Evolutionary conservation across 2,329 filamentous ascomycete species (phyloP), one percentile per base, ranked within the genome.

Genomic region (Verticillium dahliae): DNA sequence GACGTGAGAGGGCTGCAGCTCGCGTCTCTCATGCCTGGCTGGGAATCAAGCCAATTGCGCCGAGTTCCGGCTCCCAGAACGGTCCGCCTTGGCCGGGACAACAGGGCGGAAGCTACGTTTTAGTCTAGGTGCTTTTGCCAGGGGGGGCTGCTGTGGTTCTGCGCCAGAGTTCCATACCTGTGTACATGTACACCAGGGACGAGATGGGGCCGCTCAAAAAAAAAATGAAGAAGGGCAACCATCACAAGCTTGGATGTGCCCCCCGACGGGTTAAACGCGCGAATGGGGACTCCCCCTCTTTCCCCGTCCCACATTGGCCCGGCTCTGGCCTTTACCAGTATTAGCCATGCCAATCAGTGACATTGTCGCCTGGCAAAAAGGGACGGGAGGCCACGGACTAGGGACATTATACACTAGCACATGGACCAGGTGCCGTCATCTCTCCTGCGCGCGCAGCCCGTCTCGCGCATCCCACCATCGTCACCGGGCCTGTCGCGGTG

Each of bases 241-340:
- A 35, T 15, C 38, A 41, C 38, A 18, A 57, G 55, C 18, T 14
- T 18, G 38, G 57, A n/a, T 15, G 39, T 10, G 15, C 39, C 55
- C 27, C 27, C 31, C 45, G 57, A 41, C 57, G 41, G 57, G 57
- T 50, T 64, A 65, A 65, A 65, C 64, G 64, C 64, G 60, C 64
- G 62, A 65, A 65, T 65, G 59, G 64, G 62, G 60, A 57, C 52
- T 57, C 59, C 54, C 38, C 39, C 38, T 27, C 27, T 58, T 27
- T 9, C 22, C n/a, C 33, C 27, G 37, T 58, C 38, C 22, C 41
- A 58, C 55, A 37, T 57, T 37, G 33, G 55, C 35, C 55, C 33
- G 55, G 57, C 37, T 39, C 56, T 45, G 38, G 13, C 34, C 27
- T 39, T 50, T 45, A 35, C 35, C 56, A 39, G 56, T 37, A 39